These are phyloP conservation scores for Fusarium sublunatum DNA, from an alignment of 2,329 filamentous ascomycete genomes.

Conservation along the genomic window DNA sequence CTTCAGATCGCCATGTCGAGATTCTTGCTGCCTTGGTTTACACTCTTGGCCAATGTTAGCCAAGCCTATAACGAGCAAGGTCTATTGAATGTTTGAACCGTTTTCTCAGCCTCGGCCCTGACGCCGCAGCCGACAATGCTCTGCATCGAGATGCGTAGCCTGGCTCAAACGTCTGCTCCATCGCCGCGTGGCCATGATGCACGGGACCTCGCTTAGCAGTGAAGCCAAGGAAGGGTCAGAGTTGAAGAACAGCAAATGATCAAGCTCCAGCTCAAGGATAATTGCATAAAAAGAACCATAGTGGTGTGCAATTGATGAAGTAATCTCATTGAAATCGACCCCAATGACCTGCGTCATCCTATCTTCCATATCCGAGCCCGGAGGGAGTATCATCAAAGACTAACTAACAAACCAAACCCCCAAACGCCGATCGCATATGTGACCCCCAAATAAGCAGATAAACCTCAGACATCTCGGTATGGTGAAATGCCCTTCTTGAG, in stretches of 20 bases:
- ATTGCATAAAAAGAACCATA: constrained; percentile 2
- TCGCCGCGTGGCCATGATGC: constrained; percentile 6
- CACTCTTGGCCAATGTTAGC: constrained; percentile 32
- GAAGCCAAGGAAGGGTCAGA: not conserved
- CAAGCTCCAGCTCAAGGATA: constrained; percentile 3
- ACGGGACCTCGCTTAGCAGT: constrained; percentile 3
- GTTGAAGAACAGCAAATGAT: constrained; percentile 6
- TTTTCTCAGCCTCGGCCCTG: constrained; percentile 23
- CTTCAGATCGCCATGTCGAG: constrained; percentile 23
- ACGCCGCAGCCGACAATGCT: constrained; percentile 2
- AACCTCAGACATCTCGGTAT: constrained; percentile 62
- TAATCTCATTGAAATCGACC: not conserved
- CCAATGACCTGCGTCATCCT: constrained; percentile 6
- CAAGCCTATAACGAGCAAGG: constrained; percentile 25
- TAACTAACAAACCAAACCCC: not conserved
- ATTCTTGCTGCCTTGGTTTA: constrained; percentile 32
- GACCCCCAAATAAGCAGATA: not conserved
- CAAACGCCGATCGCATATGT: constrained; percentile 8
- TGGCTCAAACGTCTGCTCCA: constrained; percentile 4
- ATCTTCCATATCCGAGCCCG: not conserved
- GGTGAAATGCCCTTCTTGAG: constrained; percentile 80
- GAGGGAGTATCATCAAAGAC: not conserved
- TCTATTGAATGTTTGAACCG: constrained; percentile 1
- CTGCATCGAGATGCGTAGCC: constrained; percentile 29
- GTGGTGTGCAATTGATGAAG: not conserved